These are phyloP conservation scores for Tetrahymena elliotti DNA, from an alignment of 73 alveolate species.

Conservation along the genomic window DNA sequence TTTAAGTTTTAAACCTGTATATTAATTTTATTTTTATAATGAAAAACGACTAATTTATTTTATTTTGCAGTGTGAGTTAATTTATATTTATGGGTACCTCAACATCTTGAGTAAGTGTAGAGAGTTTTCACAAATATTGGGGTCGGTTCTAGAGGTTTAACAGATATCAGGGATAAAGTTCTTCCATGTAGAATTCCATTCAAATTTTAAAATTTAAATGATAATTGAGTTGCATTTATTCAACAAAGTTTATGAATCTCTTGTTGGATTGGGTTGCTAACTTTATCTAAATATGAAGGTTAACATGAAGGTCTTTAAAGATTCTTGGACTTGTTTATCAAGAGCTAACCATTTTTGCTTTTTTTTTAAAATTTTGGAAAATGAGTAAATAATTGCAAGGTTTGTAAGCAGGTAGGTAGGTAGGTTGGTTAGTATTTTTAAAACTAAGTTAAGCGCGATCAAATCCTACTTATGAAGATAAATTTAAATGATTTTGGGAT, in stretches of 20 bases:
- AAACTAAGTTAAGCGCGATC: background rate
- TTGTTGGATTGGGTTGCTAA: conserved; percentile 8
- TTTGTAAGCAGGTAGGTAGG: too few species aligned
- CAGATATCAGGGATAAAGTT: conserved; percentile 86
- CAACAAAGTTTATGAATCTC: conserved; percentile 36
- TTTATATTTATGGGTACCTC: background rate
- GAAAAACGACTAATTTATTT: background rate
- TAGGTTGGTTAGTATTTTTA: too few species aligned
- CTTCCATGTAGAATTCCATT: conserved; percentile 88
- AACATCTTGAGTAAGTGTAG: conserved; percentile 70
- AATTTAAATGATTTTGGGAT: too few species aligned
- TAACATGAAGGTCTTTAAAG: conserved; percentile 44
- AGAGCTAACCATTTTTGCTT: conserved; percentile 52
- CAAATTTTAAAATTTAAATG: conserved; percentile 52
- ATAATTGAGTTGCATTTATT: conserved; percentile 72
- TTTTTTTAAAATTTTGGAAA: background rate
- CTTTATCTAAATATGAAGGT: conserved; percentile 21
- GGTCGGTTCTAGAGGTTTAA: conserved; percentile 59
- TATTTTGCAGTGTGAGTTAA: background rate
- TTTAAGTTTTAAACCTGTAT: background rate
- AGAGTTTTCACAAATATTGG: conserved; percentile 79
- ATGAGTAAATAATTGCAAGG: background rate
- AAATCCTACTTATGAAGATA: background rate
- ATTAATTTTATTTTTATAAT: too few species aligned
- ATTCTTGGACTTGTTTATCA: conserved; percentile 44